phyloP scores from a whole-genome alignment of 306 rosid species.

The Parietaria judaica region DNA sequence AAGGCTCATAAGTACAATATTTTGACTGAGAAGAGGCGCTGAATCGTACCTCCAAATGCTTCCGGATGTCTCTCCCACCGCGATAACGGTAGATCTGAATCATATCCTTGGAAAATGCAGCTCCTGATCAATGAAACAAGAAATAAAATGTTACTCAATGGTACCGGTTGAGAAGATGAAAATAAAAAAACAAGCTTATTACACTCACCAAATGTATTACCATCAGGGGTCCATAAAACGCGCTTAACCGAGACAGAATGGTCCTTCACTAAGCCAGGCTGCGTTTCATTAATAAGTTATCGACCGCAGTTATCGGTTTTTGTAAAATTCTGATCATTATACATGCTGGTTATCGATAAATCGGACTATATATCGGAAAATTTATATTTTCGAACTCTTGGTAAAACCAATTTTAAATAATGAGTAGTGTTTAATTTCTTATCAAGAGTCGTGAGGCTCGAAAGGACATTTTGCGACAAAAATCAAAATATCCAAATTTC shows the following conservation, averaged over 20 bases:
- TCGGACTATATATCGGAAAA: no score
- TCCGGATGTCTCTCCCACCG: conserved; percentile 54
- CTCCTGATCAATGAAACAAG: conserved; percentile 41
- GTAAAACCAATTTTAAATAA: no score
- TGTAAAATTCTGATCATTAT: no score
- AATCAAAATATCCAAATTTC: no score
- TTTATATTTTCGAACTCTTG: no score
- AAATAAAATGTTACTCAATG: not conserved
- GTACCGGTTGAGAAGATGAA: no score
- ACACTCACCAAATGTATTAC: conserved; percentile 65
- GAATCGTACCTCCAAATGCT: conserved; percentile 63
- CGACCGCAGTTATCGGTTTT: no score
- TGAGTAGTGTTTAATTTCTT: no score
- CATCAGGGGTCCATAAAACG: conserved; percentile 87
- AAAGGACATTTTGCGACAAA: no score
- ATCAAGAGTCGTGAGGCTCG: no score
- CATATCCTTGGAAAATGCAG: conserved; percentile 81
- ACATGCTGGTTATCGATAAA: no score
- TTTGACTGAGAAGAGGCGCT: not conserved
- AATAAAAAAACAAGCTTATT: conserved; percentile 1
- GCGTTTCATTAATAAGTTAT: conserved; percentile 17
- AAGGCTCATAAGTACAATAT: no score
- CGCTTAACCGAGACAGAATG: conserved; percentile 78
- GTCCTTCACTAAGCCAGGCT: conserved; percentile 80
- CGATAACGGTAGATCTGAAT: conserved; percentile 69